Evolutionary conservation across 2,329 filamentous ascomycete genomes (phyloP).

Genomic region (Lachnellula arida): DNA sequence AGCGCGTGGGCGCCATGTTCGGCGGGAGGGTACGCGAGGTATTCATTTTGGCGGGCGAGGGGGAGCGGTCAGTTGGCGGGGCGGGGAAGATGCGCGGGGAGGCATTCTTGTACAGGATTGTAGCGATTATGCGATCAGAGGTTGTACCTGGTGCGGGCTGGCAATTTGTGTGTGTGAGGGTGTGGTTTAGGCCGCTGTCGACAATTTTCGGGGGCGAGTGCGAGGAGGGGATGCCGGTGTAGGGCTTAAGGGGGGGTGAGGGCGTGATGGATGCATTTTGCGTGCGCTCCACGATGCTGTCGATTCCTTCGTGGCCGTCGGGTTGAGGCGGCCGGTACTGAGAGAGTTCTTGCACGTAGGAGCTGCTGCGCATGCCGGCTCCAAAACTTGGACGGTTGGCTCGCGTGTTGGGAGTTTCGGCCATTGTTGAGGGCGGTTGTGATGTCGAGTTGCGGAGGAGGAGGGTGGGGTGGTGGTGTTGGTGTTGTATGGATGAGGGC

Average conservation of each 20-base stretch:
- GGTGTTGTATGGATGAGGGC: too few relatives aligned
- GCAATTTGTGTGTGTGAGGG: constrained; percentile 60
- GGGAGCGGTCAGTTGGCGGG: constrained; percentile 35
- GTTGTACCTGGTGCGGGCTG: constrained; percentile 45
- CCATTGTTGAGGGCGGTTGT: constrained; percentile 5
- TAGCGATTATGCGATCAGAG: constrained; percentile 53
- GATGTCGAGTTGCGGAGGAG: too few relatives aligned
- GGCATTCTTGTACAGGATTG: constrained; percentile 56
- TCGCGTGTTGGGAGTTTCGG: constrained; percentile 13
- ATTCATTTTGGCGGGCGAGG: constrained; percentile 13
- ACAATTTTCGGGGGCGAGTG: constrained; percentile 56
- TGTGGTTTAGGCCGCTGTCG: constrained; percentile 58
- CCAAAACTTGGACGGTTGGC: constrained; percentile 26
- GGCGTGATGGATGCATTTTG: constrained; percentile 36
- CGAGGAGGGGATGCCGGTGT: constrained; percentile 57
- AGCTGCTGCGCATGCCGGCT: constrained; percentile 52
- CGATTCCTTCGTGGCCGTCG: constrained; percentile 55
- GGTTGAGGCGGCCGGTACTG: constrained; percentile 53
- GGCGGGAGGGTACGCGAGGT: constrained; percentile 25
- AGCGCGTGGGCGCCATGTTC: constrained; percentile 52
- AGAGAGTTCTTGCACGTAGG: constrained; percentile 59
- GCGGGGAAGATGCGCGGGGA: constrained; percentile 32
- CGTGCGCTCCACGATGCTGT: constrained; percentile 58
- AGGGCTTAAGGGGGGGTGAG: constrained; percentile 43
- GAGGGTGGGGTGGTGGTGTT: too few relatives aligned